Conservation (phyloP, 2,329 filamentous ascomycete genomes). For the Calonectria leucothoes region DNA sequence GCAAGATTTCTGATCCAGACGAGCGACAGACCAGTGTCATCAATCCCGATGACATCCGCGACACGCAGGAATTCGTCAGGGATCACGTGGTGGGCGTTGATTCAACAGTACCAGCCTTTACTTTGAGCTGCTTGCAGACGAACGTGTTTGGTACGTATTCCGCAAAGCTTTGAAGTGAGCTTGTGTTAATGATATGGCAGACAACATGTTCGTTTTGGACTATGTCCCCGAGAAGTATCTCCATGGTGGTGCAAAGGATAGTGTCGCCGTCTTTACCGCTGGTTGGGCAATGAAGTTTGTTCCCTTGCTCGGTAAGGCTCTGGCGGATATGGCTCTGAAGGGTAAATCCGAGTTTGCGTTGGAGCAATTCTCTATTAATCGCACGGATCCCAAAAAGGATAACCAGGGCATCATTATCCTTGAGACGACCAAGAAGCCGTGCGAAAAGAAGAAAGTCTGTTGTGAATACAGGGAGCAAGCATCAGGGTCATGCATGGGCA, state of each 20-base stretch:
- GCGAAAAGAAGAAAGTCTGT: background rate
- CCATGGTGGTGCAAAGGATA: conserved; percentile 17
- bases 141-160: conserved; percentile 13
- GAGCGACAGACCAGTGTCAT: background rate
- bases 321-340: conserved; percentile 20
- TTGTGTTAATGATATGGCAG: conserved; percentile 6
- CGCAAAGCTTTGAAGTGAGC: background rate
- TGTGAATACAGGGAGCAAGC: background rate
- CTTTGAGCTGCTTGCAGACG: conserved; percentile 6
- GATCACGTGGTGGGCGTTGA: conserved; percentile 7
- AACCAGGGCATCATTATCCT: background rate
- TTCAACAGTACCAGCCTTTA: conserved; percentile 8
- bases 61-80: conserved; percentile 14
- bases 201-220: conserved; percentile 34
- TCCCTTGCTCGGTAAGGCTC: conserved; percentile 26
- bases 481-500: background rate
- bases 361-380: conserved; percentile 25
- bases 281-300: conserved; percentile 36
- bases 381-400: background rate
- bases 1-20: background rate
- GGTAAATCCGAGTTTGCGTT: conserved; percentile 23
- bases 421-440: background rate
- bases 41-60: conserved; percentile 1
- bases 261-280: conserved; percentile 25
- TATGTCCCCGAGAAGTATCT: conserved; percentile 29